phyloP scores from a whole-genome alignment of 2,329 filamentous ascomycete genomes.

The Pseudogymnoascus sp. region DNA sequence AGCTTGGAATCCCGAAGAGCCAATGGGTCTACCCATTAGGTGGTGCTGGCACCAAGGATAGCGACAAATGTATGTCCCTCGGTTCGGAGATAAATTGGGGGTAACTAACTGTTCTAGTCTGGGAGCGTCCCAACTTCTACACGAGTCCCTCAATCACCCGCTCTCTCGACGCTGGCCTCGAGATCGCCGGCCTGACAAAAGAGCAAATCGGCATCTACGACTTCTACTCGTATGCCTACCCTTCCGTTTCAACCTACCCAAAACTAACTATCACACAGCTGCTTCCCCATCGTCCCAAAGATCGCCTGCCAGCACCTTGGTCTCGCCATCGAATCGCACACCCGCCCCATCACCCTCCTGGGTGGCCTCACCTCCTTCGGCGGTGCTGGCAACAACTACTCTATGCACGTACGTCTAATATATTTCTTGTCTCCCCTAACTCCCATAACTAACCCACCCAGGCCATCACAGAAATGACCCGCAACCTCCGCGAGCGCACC shows the following conservation, averaged over 20 bases:
- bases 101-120: constrained; percentile 38
- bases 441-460: constrained; percentile 13
- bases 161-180: constrained; percentile 47
- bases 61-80: constrained; percentile 40
- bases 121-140: constrained; percentile 52
- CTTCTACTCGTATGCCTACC: constrained; percentile 49
- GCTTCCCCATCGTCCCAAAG: constrained; percentile 64
- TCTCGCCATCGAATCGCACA: constrained; percentile 37
- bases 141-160: constrained; percentile 50
- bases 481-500: constrained; percentile 41
- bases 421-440: background rate
- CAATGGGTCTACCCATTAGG: constrained; percentile 59
- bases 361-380: constrained; percentile 62
- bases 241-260: background rate
- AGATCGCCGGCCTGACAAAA: constrained; percentile 38
- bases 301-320: constrained; percentile 53
- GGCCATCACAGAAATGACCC: constrained; percentile 48
- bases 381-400: constrained; percentile 64
- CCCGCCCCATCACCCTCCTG: constrained; percentile 51
- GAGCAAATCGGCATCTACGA: constrained; percentile 53
- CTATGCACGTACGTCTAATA: constrained; percentile 48
- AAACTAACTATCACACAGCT: constrained; percentile 33
- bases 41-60: constrained; percentile 55
- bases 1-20: constrained; percentile 45
- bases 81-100: background rate